phyloP scores from a whole-genome alignment of 2,329 filamentous ascomycete species.

The Aureobasidium vineae region DNA sequence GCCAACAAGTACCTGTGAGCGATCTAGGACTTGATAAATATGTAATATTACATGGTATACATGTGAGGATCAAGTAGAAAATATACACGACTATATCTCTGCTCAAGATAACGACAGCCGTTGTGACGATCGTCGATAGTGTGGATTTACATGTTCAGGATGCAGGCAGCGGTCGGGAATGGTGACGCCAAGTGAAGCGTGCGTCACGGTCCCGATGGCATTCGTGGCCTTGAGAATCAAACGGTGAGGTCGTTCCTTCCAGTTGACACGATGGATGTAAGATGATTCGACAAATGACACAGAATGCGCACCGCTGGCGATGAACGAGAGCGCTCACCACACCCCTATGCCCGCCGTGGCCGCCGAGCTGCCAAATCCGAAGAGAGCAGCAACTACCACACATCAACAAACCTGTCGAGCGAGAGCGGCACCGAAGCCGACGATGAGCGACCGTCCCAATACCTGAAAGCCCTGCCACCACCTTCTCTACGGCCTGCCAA shows the following conservation, averaged over 20 bases:
- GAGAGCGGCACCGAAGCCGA: constrained; percentile 95
- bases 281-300: constrained; percentile 2
- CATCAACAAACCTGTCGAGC: constrained; percentile 59
- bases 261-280: not conserved
- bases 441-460: constrained; percentile 69
- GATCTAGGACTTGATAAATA: not conserved
- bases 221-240: constrained; percentile 5
- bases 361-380: not conserved
- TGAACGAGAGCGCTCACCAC: constrained; percentile 27
- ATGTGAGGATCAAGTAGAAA: constrained; percentile 4
- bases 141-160: not conserved
- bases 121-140: not conserved
- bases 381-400: constrained; percentile 28
- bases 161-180: not conserved
- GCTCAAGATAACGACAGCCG: not conserved
- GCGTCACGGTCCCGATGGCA: constrained; percentile 9
- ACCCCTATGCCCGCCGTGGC: constrained; percentile 27
- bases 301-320: constrained; percentile 19
- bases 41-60: constrained; percentile 1
- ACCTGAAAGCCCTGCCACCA: constrained; percentile 80
- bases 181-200: constrained; percentile 15
- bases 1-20: constrained; percentile 59
- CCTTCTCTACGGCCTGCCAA: constrained; percentile 72
- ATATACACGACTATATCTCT: not conserved
- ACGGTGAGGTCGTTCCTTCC: not conserved